A percentile compares a stretch with the other conserved stretches of the same genome.
Evolutionary conservation across 768 basidiomycete species (phyloP).

Genomic region (Tulasnella sp.): DNA sequence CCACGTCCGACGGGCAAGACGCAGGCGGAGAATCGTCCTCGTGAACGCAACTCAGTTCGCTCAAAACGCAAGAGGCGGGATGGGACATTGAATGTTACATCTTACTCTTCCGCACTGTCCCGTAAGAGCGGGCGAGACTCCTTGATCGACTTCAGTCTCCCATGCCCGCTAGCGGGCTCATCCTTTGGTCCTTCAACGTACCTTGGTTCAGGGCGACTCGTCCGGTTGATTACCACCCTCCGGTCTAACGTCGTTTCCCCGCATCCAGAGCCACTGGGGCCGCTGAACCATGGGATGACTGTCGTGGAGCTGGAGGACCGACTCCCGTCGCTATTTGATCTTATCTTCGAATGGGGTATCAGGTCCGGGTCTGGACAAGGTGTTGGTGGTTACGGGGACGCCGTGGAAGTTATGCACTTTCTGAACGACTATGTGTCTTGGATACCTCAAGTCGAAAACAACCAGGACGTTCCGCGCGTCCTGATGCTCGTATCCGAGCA

Average conservation of each 20-base stretch:
- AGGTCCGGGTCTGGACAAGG: neutral
- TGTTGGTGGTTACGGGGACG: neutral
- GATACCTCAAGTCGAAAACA: constrained; percentile 41
- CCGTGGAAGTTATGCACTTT: constrained; percentile 44
- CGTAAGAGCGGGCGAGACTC: constrained; percentile 38
- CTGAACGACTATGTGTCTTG: constrained; percentile 55
- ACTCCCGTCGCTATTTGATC: constrained; percentile 49
- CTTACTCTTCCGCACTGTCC: constrained; percentile 17
- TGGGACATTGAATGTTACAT: neutral
- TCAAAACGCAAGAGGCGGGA: neutral
- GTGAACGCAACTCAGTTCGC: neutral
- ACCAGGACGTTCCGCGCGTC: constrained; percentile 44
- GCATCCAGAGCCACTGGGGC: constrained; percentile 42
- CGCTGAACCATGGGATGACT: constrained; percentile 48
- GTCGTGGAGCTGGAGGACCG: constrained; percentile 49
- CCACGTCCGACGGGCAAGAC: neutral
- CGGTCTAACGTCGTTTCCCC: constrained; percentile 41
- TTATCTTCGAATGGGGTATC: constrained; percentile 50
- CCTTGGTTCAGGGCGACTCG: constrained; percentile 62
- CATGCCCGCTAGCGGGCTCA: constrained; percentile 55
- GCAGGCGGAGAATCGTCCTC: neutral
- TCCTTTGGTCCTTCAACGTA: constrained; percentile 58
- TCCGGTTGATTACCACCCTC: constrained; percentile 56
- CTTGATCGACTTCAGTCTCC: constrained; percentile 57
- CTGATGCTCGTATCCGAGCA: constrained; percentile 46